Conservation (phyloP, 1,284 basidiomycete genomes). For the Leccinum laetum region DNA sequence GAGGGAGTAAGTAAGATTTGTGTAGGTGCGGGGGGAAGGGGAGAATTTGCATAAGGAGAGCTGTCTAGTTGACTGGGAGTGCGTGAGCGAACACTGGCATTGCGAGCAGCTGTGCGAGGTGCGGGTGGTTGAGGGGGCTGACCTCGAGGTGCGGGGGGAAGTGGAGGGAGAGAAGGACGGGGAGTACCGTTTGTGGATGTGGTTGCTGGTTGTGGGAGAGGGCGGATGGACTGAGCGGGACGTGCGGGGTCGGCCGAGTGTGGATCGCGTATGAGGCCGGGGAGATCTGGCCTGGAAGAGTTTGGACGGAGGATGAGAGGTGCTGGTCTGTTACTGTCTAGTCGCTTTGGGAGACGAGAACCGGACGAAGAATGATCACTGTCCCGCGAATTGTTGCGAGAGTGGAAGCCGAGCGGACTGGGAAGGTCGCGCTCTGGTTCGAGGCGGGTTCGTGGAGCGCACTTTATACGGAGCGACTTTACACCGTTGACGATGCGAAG, state of each 20-base stretch:
- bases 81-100: constrained; percentile 39
- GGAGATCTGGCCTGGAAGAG: constrained; percentile 54
- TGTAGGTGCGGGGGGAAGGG: constrained; percentile 56
- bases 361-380: constrained; percentile 28
- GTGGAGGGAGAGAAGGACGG: constrained; percentile 58
- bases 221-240: constrained; percentile 39
- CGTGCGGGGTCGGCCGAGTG: constrained; percentile 53
- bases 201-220: constrained; percentile 40
- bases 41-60: constrained; percentile 51
- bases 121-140: constrained; percentile 61
- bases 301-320: constrained; percentile 61
- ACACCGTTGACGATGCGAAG: constrained; percentile 85
- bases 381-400: constrained; percentile 21
- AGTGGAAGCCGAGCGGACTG: constrained; percentile 12
- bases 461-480: constrained; percentile 68
- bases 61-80: constrained; percentile 58
- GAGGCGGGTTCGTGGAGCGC: constrained; percentile 32
- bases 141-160: constrained; percentile 63
- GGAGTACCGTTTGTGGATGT: constrained; percentile 35
- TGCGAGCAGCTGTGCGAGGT: constrained; percentile 29
- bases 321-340: constrained; percentile 61
- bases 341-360: constrained; percentile 37
- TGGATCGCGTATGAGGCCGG: constrained; percentile 63
- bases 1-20: constrained; percentile 49
- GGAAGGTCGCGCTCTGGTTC: constrained; percentile 8